These are phyloP conservation scores for Citrullus amarus DNA, from an alignment of 306 rosid genomes.

Conservation along the genomic window DNA sequence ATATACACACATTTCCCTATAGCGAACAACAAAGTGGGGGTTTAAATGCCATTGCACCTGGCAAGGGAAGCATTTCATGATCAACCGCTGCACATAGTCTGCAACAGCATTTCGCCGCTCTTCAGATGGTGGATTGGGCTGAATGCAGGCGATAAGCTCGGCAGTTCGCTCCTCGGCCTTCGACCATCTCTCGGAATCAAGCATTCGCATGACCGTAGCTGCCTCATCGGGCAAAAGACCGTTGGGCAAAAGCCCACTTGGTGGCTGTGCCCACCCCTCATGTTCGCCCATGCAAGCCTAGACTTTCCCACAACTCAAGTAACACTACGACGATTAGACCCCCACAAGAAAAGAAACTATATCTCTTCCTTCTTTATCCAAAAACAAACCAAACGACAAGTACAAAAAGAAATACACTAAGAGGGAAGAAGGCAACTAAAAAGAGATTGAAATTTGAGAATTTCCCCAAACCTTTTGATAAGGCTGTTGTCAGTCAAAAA, in stretches of 20 bases:
- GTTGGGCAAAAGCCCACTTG: constrained; percentile 80
- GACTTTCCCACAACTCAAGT: constrained; percentile 21
- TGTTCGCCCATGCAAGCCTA: constrained; percentile 90
- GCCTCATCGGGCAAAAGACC: constrained; percentile 86
- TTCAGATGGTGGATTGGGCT: constrained; percentile 86
- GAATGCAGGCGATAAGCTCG: constrained; percentile 84
- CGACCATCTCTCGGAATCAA: constrained; percentile 67
- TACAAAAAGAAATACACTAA: background rate
- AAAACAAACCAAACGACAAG: constrained; percentile 7
- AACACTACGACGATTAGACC: background rate
- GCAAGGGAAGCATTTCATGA: constrained; percentile 77
- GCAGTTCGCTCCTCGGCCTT: constrained; percentile 84
- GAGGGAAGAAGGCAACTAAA: background rate
- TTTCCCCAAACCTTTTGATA: background rate
- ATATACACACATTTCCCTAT: background rate
- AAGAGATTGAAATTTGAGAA: background rate
- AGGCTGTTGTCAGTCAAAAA: background rate
- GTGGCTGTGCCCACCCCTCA: constrained; percentile 83
- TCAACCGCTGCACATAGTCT: constrained; percentile 62
- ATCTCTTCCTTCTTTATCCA: constrained; percentile 6
- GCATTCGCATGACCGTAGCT: constrained; percentile 57
- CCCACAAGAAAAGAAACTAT: constrained; percentile 15
- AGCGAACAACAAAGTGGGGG: background rate
- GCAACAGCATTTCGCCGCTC: constrained; percentile 76
- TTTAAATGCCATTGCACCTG: constrained; percentile 39